These are phyloP conservation scores for Tephrocybe sp. DNA, from an alignment of 768 basidiomycete species.

Conservation along the genomic window DNA sequence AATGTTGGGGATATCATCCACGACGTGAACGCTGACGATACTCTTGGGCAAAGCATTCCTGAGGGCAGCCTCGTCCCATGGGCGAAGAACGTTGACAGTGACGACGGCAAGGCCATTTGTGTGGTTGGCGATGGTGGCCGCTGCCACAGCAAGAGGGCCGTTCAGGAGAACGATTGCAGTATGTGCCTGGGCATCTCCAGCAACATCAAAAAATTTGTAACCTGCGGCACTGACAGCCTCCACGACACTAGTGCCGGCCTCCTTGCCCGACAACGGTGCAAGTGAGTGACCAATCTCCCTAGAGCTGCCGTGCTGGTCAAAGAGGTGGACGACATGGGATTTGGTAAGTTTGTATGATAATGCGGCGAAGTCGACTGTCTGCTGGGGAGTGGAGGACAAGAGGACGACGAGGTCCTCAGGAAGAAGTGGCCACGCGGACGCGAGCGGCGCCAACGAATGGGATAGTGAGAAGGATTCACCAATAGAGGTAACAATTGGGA, in stretches of 20 bases:
- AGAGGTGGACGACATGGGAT: constrained; percentile 82
- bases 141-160: constrained; percentile 69
- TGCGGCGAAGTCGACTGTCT: constrained; percentile 74
- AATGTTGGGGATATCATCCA: constrained; percentile 74
- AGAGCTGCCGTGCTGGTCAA: constrained; percentile 81
- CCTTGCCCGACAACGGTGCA: constrained; percentile 33
- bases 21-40: constrained; percentile 61
- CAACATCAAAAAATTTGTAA: constrained; percentile 78
- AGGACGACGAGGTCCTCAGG: constrained; percentile 70
- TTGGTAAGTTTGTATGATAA: constrained; percentile 70
- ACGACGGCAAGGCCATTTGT: constrained; percentile 61
- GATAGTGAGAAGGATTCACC: constrained; percentile 70
- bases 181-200: constrained; percentile 61
- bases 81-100: constrained; percentile 76
- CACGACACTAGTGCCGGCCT: constrained; percentile 33
- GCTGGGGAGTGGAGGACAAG: constrained; percentile 82
- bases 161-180: constrained; percentile 74
- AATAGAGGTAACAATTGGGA: constrained; percentile 70
- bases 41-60: constrained; percentile 57
- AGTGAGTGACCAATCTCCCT: constrained; percentile 72
- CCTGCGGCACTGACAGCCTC: constrained; percentile 56
- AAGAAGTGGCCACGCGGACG: constrained; percentile 57
- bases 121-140: constrained; percentile 48
- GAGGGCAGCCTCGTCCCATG: constrained; percentile 76
- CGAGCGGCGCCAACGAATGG: constrained; percentile 73